These are phyloP conservation scores for Calonectria pteridis DNA, from an alignment of 2,329 filamentous ascomycete species.

Conservation along the genomic window DNA sequence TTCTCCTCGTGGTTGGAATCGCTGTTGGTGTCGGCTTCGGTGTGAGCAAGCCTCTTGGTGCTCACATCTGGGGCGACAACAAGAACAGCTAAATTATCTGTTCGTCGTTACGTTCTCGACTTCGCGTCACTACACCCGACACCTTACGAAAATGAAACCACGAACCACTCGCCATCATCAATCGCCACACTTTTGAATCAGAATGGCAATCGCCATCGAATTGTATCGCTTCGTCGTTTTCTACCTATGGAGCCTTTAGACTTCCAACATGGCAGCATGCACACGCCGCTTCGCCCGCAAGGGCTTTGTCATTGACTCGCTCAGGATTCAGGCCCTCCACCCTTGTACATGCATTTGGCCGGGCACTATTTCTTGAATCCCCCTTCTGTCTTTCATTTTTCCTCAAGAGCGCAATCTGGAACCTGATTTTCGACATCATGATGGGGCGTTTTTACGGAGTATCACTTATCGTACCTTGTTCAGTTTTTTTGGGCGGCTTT, in stretches of 20 bases:
- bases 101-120: neutral
- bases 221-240: slow-evolving; percentile 19
- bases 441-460: slow-evolving; percentile 48
- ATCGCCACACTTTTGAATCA: neutral
- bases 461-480: slow-evolving; percentile 18
- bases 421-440: slow-evolving; percentile 42
- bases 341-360: slow-evolving; percentile 31
- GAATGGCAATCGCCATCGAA: neutral
- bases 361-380: slow-evolving; percentile 16
- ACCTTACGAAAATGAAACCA: slow-evolving; percentile 8
- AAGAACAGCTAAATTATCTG: slow-evolving; percentile 30
- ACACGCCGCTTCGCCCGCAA: slow-evolving; percentile 23
- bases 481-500: slow-evolving; percentile 28
- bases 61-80: slow-evolving; percentile 66
- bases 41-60: slow-evolving; percentile 70
- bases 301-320: slow-evolving; percentile 25
- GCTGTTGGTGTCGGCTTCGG: slow-evolving; percentile 70
- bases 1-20: slow-evolving; percentile 64
- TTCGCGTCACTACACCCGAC: neutral
- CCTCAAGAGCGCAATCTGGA: slow-evolving; percentile 32
- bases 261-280: slow-evolving; percentile 19
- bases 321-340: slow-evolving; percentile 23
- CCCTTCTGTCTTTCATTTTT: slow-evolving; percentile 29
- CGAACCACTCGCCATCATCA: neutral
- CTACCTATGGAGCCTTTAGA: slow-evolving; percentile 33